Percentiles rank a stretch among this genome's conserved stretches.
These are phyloP conservation scores for Dactylellina sp. DNA, from an alignment of 2,329 filamentous ascomycete genomes.

Conservation along the genomic window DNA sequence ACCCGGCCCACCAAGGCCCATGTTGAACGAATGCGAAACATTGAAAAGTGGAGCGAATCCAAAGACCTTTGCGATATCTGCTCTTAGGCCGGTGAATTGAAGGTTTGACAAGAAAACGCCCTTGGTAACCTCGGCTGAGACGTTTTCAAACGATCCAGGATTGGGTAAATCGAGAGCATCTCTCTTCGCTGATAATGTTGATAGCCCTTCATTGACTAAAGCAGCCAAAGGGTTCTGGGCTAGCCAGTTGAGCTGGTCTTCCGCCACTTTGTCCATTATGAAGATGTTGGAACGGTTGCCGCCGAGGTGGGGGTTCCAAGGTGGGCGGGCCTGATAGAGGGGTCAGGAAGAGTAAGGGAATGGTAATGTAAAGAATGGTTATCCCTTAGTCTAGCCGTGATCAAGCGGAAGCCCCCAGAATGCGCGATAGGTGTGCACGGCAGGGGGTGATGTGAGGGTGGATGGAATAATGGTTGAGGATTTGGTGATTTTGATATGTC, in stretches of 20 bases:
- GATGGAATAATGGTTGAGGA: constrained; percentile 1
- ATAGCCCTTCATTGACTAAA: constrained; percentile 80
- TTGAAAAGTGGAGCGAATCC: constrained; percentile 94
- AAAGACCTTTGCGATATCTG: constrained; percentile 96
- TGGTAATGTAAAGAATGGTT: constrained; percentile 57
- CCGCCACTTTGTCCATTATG: constrained; percentile 53
- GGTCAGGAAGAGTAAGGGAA: constrained; percentile 59
- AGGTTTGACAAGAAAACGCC: constrained; percentile 96
- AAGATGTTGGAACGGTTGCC: constrained; percentile 60
- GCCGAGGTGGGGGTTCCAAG: constrained; percentile 58
- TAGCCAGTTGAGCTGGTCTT: constrained; percentile 72
- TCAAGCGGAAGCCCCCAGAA: neutral
- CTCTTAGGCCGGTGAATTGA: constrained; percentile 95
- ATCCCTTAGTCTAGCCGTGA: constrained; percentile 17
- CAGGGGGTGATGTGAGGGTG: neutral
- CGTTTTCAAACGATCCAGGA: constrained; percentile 89
- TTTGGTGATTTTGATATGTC: constrained; percentile 11
- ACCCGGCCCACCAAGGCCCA: constrained; percentile 78
- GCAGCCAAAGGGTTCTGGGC: constrained; percentile 78
- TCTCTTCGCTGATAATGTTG: constrained; percentile 84
- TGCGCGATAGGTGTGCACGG: constrained; percentile 12
- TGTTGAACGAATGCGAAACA: constrained; percentile 94
- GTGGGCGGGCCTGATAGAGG: constrained; percentile 59
- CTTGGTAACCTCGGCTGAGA: constrained; percentile 91
- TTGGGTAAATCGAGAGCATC: constrained; percentile 88